Base-by-base conservation (phyloP, 2,329 filamentous ascomycete species). In the Phyllosticta ampelicida region DNA sequence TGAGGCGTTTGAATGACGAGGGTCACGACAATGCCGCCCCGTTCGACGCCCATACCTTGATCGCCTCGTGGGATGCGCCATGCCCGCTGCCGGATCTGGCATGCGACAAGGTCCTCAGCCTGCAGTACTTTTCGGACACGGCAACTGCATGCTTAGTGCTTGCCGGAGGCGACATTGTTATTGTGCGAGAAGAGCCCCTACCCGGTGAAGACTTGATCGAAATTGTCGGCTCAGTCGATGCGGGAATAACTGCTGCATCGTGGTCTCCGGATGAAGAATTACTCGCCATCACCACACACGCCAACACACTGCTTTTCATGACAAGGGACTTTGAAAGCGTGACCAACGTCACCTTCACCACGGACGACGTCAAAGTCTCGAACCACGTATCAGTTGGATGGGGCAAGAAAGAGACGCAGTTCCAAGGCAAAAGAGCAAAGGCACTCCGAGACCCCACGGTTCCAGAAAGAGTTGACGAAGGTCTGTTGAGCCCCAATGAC, bases 351-450 rank as follows among this genome's bases (percentile, higher is more conserved):
- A 76, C 79, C 30, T 84, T 97, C 71, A 83, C 81, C 0, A 70
- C 77, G 0, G 89, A 91, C 51, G 92, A 95, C 72, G 80, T 95
- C 62, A 87, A 87, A 65, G 83, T 84, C n/a, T 97, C 87, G 23
- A 94, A 86, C 70, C 91, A 96, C 76, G 94, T 96, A 59, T 95
- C 90, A 19, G 92, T 99, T 20, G 94, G 94, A 54, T 99, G 94
- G 94, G 94, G 94, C 60, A 97, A 97, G 77, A 90, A 88, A 69
- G 94, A 99, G 74, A 99, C 94, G 0, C 94, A 99, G 71, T 99
- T 99, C 71, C 89, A 96, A 68, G 94, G 94, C 54, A 90, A 89
- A 66, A 84, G 91, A 62, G 92, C 91, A 59, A 86, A 84, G 74
- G 90, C 90, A 19, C 77, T 97, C 63, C 83, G 89, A 56, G 94